Conservation (phyloP, 1,139 yeast genomes). For the Kodamaea alishanica region DNA sequence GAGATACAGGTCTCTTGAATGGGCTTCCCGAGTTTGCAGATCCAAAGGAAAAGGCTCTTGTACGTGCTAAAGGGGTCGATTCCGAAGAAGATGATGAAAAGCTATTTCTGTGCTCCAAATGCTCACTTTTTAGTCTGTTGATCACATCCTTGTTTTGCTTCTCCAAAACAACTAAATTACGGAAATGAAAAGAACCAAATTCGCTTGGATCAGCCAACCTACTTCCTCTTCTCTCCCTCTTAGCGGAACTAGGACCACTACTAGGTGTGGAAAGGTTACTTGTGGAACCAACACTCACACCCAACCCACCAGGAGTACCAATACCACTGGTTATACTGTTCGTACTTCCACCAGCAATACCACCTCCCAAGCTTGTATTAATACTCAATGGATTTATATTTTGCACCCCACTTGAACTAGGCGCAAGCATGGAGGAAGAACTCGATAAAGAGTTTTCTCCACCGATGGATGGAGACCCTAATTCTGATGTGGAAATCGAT, state of each 20-base stretch:
- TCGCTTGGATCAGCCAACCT: constrained; percentile 72
- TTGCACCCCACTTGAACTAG: constrained; percentile 5
- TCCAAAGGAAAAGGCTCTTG: constrained; percentile 38
- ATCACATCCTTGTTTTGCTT: constrained; percentile 93
- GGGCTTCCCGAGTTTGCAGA: constrained; percentile 25
- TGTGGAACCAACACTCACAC: background rate
- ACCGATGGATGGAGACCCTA: constrained; percentile 19
- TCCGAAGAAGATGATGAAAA: constrained; percentile 45
- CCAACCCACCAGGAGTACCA: constrained; percentile 6
- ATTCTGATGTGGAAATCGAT: constrained; percentile 15
- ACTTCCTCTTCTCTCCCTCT: constrained; percentile 64
- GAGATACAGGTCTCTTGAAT: constrained; percentile 36
- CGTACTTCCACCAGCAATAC: too few relatives aligned
- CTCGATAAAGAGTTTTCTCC: constrained; percentile 6
- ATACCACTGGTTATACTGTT: background rate
- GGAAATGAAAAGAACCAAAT: constrained; percentile 89
- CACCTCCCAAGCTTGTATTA: too few relatives aligned
- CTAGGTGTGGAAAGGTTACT: constrained; percentile 9
- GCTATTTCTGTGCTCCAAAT: constrained; percentile 52
- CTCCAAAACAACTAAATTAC: constrained; percentile 85
- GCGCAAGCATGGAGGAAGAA: constrained; percentile 13
- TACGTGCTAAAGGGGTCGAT: constrained; percentile 32
- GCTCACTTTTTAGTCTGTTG: constrained; percentile 80
- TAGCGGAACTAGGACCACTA: constrained; percentile 22
- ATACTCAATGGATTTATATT: too few relatives aligned